These are phyloP conservation scores for Monosporozyma siamensis DNA, from an alignment of 805 yeast species.

Conservation along the genomic window DNA sequence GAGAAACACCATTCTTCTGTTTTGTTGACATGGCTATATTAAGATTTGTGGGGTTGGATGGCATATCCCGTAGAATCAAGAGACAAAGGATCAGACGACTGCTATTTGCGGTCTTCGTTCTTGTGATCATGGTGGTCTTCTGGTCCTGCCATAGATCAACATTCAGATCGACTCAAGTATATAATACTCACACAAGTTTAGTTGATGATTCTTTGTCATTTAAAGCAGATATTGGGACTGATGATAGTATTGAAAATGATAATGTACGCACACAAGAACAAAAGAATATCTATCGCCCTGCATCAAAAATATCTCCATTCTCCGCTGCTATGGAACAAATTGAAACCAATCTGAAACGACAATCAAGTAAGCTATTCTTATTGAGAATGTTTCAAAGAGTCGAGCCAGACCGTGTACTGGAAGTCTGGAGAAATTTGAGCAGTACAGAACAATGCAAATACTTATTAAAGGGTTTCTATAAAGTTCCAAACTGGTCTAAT, in stretches of 20 bases:
- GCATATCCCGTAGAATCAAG: background rate
- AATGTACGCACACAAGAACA: too few relatives aligned
- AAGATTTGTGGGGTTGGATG: background rate
- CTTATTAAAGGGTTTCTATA: constrained; percentile 3
- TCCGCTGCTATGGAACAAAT: background rate
- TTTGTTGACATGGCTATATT: background rate
- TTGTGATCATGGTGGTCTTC: background rate
- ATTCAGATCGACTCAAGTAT: background rate
- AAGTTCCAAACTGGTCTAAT: constrained; percentile 3
- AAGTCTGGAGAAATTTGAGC: background rate
- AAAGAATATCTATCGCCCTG: background rate
- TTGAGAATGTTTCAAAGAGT: background rate
- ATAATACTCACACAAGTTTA: background rate
- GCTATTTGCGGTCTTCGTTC: background rate
- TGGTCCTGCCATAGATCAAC: background rate
- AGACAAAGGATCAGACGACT: background rate
- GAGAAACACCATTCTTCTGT: background rate
- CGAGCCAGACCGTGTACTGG: background rate
- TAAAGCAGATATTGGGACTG: background rate
- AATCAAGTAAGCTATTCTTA: background rate
- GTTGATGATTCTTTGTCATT: background rate
- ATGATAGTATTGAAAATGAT: too few relatives aligned
- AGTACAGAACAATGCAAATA: constrained; percentile 2
- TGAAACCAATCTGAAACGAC: background rate
- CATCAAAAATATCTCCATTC: background rate